Conservation (phyloP, 2,329 filamentous ascomycete genomes). For the Chaetomiaceae sp. region DNA sequence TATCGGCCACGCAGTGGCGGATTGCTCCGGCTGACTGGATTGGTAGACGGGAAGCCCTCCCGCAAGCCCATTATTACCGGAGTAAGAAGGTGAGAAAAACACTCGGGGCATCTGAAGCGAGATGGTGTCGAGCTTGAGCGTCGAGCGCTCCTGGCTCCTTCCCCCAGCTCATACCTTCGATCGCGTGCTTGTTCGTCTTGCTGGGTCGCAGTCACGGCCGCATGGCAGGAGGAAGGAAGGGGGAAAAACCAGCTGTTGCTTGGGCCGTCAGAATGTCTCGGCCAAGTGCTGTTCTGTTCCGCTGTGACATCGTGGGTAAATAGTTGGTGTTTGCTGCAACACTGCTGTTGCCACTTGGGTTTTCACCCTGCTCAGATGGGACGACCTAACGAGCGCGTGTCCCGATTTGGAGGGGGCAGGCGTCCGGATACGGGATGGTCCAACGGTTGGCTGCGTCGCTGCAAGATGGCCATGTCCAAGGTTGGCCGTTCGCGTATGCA, state of each 20-base stretch:
- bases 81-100: conserved; percentile 12
- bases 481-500: conserved; percentile 13
- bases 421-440: conserved; percentile 8
- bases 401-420: conserved; percentile 5
- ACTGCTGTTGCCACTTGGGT: background rate
- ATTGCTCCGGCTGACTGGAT: background rate
- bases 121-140: conserved; percentile 4
- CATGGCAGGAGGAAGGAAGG: background rate
- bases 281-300: background rate
- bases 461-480: conserved; percentile 1
- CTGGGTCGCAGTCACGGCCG: conserved; percentile 8
- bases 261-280: background rate
- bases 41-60: background rate
- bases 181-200: background rate
- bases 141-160: background rate
- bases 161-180: too few relatives aligned
- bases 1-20: background rate
- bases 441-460: conserved; percentile 4
- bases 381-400: background rate
- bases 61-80: conserved; percentile 1
- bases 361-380: background rate
- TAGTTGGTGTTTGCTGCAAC: background rate
- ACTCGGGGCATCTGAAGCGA: background rate
- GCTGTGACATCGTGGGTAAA: conserved; percentile 10
- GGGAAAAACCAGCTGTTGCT: background rate